A percentile compares a stretch with the other conserved stretches of the same genome.
Evolutionary conservation across 192 early-diverging fungal genomes (phyloP).

Genomic region (Backusella parvicylindrica): DNA sequence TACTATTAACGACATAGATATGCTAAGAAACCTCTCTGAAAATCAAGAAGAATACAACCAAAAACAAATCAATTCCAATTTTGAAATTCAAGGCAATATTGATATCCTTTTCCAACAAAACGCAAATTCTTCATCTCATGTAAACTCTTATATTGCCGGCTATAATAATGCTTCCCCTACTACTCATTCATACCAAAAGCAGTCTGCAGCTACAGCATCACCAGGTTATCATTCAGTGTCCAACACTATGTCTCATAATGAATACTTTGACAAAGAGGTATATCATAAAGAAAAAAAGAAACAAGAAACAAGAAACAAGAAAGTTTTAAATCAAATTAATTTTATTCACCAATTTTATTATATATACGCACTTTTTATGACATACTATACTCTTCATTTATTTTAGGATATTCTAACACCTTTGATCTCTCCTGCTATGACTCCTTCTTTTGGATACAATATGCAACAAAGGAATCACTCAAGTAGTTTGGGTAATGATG

Average conservation of each 20-base stretch:
- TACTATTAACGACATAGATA: slow-evolving; percentile 15
- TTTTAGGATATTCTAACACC: slow-evolving; percentile 50
- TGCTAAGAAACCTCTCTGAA: slow-evolving; percentile 1
- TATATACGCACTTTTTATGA: not conserved
- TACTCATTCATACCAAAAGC: not conserved
- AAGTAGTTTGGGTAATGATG: slow-evolving; percentile 24
- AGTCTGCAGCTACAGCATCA: not conserved
- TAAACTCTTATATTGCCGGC: not conserved
- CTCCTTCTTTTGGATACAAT: slow-evolving; percentile 54
- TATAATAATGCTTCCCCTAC: not conserved
- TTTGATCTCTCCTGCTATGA: slow-evolving; percentile 68
- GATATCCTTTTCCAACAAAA: slow-evolving; percentile 3
- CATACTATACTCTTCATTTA: not conserved
- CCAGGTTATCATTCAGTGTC: not conserved
- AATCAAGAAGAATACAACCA: not conserved
- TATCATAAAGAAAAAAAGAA: not conserved
- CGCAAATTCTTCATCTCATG: not conserved
- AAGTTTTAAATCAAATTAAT: not conserved
- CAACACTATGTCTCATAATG: not conserved
- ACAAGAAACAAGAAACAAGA: too few relatives aligned
- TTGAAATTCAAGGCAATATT: not conserved
- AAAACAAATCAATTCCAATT: not conserved
- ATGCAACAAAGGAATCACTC: slow-evolving; percentile 16
- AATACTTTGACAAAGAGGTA: slow-evolving; percentile 25
- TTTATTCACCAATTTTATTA: not conserved